Percentiles rank a stretch among this genome's conserved stretches.
phyloP scores from a whole-genome alignment of 129 eudicot species.

The Gnaphalium uliginosum region DNA sequence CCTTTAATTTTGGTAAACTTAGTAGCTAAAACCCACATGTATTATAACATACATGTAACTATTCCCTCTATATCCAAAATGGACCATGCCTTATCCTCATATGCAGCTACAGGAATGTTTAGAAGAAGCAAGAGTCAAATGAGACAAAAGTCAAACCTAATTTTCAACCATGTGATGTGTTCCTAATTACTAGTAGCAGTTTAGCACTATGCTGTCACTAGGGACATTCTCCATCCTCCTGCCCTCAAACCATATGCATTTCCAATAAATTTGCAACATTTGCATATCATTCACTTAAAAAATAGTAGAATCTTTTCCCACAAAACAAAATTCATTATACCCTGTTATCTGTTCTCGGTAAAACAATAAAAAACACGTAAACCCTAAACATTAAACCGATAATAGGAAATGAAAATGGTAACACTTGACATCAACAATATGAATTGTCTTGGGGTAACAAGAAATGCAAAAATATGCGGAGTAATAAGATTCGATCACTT shows the following conservation, averaged over 20 bases:
- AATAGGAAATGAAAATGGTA: background rate
- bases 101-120: constrained; percentile 21
- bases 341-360: background rate
- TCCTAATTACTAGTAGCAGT: constrained; percentile 28
- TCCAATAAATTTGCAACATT: constrained; percentile 18
- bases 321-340: background rate
- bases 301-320: background rate
- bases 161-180: constrained; percentile 42
- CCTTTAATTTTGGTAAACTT: no score
- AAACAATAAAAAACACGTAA: background rate
- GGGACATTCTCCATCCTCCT: constrained; percentile 24
- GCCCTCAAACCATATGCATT: constrained; percentile 13
- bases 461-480: background rate
- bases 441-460: background rate
- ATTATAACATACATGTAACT: constrained; percentile 24
- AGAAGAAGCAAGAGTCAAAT: constrained; percentile 33
- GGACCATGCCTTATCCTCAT: constrained; percentile 40
- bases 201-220: constrained; percentile 31
- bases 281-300: constrained; percentile 4
- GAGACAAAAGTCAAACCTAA: constrained; percentile 41
- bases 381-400: background rate
- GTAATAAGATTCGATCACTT: constrained; percentile 19
- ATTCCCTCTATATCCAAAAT: constrained; percentile 32
- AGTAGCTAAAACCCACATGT: no score
- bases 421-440: background rate